Evolutionary conservation across 2,329 filamentous ascomycete species (phyloP), one percentile per base, ranked within the genome.

Genomic region (Madurella fahalii): DNA sequence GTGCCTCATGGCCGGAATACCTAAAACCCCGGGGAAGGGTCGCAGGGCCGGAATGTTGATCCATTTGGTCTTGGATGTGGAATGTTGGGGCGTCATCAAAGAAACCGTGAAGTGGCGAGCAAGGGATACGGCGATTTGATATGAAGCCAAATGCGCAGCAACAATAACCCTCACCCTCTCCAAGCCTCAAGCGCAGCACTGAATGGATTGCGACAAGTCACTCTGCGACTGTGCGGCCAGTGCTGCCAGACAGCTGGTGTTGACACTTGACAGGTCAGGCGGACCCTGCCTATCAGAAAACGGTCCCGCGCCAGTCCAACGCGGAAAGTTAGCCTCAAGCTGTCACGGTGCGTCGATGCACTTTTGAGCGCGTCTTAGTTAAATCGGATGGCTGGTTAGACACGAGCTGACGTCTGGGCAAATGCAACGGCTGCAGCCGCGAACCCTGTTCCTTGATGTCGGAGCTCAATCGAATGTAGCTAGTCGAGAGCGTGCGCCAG

Each of bases 11-110:
- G 60, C 68, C 69, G 52, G 65, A 64, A 59, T 64, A 69, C 60
- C 72, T 70, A 62, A 74, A 73, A 57, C 69, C 72, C 64, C 71
- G 73, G 60, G 78, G 69, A 60, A 76, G 69, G 61, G 73, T 71
- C 57, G 74, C 70, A 65, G 72, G 69, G 54, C 72, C 69, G 60
- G 73, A 72, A 67, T 77, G 73, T 52, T 76, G 72, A 64, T 72
- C 69, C 78, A 81, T 79, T 61, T 44, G 84, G 61, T 60, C 54
- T 58, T 49, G 25, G 48, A 39, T 52, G 39, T 44, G 58, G 58
- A 60, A 63, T 63, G 58, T 42, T 51, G 53, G 40, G 30, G 54
- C 56, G 58, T 63, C 63, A 65, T 64, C 40, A 59, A 61, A 52
- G 43, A 45, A 40, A 40, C 20, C 47, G 30, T 42, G 50, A 34